Evolutionary conservation across 169 alveolate species (phyloP).

Genomic region (Sarcocystis neurona): DNA sequence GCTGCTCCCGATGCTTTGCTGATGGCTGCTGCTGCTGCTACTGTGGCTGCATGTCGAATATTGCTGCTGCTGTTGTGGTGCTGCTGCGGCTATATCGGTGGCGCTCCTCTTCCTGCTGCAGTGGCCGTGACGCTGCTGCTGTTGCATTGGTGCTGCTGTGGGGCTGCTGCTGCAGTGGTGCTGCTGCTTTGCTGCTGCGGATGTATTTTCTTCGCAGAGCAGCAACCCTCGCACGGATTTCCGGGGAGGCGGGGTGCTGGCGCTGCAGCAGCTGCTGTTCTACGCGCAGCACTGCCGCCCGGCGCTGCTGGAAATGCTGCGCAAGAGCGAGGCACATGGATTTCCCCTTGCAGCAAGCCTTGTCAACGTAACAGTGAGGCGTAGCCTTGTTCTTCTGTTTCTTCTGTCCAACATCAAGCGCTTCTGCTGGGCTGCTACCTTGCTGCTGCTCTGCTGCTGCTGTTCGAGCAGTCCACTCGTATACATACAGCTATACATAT

Average conservation of each 20-base stretch:
- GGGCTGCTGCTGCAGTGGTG: too few species aligned
- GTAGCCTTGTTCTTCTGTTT: too few species aligned
- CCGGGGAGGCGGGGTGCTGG: conserved; percentile 29
- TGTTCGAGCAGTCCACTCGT: neutral
- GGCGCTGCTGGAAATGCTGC: neutral
- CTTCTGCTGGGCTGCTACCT: neutral
- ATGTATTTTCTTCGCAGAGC: neutral
- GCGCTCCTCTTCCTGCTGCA: too few species aligned
- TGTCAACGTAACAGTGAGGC: conserved; percentile 5
- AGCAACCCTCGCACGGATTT: conserved; percentile 28
- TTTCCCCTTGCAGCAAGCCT: conserved; percentile 18
- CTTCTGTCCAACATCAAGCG: neutral
- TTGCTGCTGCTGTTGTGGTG: too few species aligned
- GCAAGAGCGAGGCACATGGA: neutral
- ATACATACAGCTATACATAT: too few species aligned
- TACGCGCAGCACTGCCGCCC: neutral
- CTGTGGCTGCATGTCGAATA: too few species aligned
- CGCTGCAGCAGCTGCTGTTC: conserved; percentile 27
- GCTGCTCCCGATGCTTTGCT: too few species aligned
- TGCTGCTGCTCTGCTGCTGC: neutral
- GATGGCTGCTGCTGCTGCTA: too few species aligned
- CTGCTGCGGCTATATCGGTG: too few species aligned
- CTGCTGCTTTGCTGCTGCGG: too few species aligned
- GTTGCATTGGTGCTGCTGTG: too few species aligned
- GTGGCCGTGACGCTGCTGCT: too few species aligned